These are phyloP conservation scores for Populus pruinosa DNA, from an alignment of 345 rosid genomes.

Conservation along the genomic window DNA sequence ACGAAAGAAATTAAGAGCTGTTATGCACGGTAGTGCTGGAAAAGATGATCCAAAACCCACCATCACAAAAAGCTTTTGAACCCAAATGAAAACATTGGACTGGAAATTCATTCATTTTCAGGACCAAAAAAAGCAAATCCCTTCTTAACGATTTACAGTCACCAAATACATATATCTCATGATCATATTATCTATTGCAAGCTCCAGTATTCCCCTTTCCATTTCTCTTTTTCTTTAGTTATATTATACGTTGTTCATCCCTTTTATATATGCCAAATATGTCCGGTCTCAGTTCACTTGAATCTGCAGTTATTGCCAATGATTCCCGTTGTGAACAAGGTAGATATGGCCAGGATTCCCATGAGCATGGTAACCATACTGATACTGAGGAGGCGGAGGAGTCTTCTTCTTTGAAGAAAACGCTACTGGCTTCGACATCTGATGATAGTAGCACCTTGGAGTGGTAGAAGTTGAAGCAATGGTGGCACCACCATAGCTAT, in stretches of 20 bases:
- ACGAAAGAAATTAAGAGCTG: neutral
- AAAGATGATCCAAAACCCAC: conserved; percentile 28
- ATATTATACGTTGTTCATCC: neutral
- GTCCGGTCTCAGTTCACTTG: conserved; percentile 3
- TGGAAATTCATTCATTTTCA: conserved; percentile 52
- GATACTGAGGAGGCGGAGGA: neutral
- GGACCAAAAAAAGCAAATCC: conserved; percentile 36
- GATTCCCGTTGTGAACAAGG: conserved; percentile 58
- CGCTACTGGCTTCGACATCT: conserved; percentile 24
- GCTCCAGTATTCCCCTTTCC: neutral
- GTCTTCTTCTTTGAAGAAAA: conserved; percentile 21
- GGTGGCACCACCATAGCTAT: conserved; percentile 9
- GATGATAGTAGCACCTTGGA: conserved; percentile 32
- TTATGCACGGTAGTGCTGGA: neutral
- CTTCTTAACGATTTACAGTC: conserved; percentile 45
- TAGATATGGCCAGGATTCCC: conserved; percentile 46
- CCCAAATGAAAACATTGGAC: conserved; percentile 38
- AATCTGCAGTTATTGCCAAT: conserved; percentile 48
- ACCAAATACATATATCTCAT: conserved; percentile 31
- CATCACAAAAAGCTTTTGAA: conserved; percentile 27
- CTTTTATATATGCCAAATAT: neutral
- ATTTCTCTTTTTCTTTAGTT: neutral
- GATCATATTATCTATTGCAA: neutral
- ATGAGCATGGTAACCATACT: conserved; percentile 45
- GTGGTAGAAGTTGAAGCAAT: conserved; percentile 13